These are phyloP conservation scores for Teunomyces barrocoloradensis DNA, from an alignment of 805 yeast genomes.

Conservation along the genomic window DNA sequence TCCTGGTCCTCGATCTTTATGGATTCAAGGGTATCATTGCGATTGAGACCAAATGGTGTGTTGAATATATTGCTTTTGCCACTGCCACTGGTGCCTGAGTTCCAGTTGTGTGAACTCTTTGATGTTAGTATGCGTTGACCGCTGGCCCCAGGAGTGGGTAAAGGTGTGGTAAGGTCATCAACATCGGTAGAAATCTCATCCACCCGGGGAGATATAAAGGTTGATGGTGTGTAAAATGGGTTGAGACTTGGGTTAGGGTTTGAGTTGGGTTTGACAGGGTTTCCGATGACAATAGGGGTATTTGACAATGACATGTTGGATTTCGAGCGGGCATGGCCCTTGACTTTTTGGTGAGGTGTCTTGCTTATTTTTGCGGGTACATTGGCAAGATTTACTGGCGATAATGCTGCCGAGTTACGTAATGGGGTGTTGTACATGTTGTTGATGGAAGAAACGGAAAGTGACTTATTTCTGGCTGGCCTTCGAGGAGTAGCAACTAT, in stretches of 20 bases:
- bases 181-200: conserved; percentile 19
- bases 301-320: conserved; percentile 34
- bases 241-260: conserved; percentile 19
- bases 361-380: conserved; percentile 28
- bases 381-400: conserved; percentile 22
- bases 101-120: not conserved
- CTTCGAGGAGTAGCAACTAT: conserved; percentile 34
- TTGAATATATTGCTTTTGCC: not conserved
- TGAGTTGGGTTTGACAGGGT: conserved; percentile 6
- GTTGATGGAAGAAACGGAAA: conserved; percentile 29
- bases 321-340: conserved; percentile 40
- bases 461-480: conserved; percentile 30
- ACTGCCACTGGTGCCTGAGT: not conserved
- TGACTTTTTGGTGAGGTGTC: conserved; percentile 31
- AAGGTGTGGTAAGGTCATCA: conserved; percentile 22
- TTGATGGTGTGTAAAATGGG: conserved; percentile 49
- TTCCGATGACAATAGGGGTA: conserved; percentile 10
- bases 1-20: conserved; percentile 38
- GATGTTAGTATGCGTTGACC: not conserved
- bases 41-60: conserved; percentile 14
- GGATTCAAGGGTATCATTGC: conserved; percentile 30
- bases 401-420: conserved; percentile 16
- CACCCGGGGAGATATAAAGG: conserved; percentile 43
- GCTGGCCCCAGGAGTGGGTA: conserved; percentile 17
- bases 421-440: conserved; percentile 34